Evolutionary conservation across 2,329 filamentous ascomycete genomes (phyloP).

Genomic region (Escovopsis weberi): DNA sequence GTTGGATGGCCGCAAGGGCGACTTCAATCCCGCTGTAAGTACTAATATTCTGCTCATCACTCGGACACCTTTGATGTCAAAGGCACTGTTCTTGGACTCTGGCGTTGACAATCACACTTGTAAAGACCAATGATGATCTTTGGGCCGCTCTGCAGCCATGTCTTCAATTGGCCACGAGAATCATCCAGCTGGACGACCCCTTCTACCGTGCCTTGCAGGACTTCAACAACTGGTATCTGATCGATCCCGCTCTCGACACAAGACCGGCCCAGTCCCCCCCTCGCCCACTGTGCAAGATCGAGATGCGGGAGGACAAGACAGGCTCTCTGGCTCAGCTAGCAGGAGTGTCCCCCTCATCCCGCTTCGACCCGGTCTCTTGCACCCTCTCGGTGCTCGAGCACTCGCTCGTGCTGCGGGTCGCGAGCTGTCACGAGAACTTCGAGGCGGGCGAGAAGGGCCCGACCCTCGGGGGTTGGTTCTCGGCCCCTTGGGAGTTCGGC

Average conservation of each 20-base stretch:
- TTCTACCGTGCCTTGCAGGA: constrained; percentile 12
- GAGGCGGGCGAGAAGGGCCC: background rate
- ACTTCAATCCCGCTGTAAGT: background rate
- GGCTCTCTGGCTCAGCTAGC: background rate
- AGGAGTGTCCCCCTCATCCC: background rate
- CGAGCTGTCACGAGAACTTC: constrained; percentile 1
- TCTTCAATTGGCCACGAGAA: constrained; percentile 12
- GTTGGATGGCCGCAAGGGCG: background rate
- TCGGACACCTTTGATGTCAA: background rate
- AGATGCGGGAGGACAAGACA: background rate
- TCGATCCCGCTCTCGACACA: constrained; percentile 6
- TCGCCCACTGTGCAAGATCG: background rate
- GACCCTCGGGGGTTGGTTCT: background rate
- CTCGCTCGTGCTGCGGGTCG: background rate
- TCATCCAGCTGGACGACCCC: constrained; percentile 9
- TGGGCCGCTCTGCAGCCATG: constrained; percentile 17
- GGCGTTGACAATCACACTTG: background rate
- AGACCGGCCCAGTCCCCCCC: background rate
- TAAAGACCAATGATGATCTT: constrained; percentile 11
- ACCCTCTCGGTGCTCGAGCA: background rate
- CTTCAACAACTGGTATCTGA: constrained; percentile 11
- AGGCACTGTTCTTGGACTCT: too few relatives aligned
- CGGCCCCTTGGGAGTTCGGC: background rate
- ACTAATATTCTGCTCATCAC: background rate
- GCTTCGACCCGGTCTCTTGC: background rate